Percentiles rank a stretch among this genome's conserved stretches.
Conservation (phyloP, 2,329 filamentous ascomycete genomes). For the Aspergillus caelatus region DNA sequence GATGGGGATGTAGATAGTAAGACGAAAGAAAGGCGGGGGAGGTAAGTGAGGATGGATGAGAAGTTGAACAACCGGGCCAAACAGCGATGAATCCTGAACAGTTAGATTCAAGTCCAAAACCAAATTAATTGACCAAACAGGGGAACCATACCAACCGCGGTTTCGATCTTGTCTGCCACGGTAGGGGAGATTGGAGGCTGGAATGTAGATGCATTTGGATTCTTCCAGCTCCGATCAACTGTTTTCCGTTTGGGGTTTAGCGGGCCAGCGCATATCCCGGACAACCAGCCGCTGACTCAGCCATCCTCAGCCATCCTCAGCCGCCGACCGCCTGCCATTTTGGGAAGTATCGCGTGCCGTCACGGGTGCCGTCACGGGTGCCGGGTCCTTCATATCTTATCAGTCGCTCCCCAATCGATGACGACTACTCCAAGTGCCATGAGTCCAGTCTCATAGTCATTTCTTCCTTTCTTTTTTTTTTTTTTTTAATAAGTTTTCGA, state of each 20-base stretch:
- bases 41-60: not conserved
- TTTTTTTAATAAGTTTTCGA: not conserved
- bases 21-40: constrained; percentile 6
- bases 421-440: not conserved
- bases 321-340: constrained; percentile 26
- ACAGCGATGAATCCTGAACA: not conserved
- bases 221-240: constrained; percentile 33
- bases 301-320: constrained; percentile 15
- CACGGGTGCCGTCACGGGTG: too few species aligned
- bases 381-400: constrained; percentile 29
- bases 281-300: constrained; percentile 39
- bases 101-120: not conserved
- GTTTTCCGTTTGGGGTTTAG: constrained; percentile 46
- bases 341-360: constrained; percentile 13
- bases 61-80: not conserved
- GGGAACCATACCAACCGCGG: not conserved
- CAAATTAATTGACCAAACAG: not conserved
- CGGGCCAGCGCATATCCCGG: constrained; percentile 41
- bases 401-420: constrained; percentile 8
- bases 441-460: not conserved
- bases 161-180: not conserved
- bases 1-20: constrained; percentile 16
- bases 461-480: not conserved
- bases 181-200: constrained; percentile 5
- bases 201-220: constrained; percentile 11